Base-by-base conservation (phyloP, 2,329 filamentous ascomycete species). In the Arthrobotrys musiformis region DNA sequence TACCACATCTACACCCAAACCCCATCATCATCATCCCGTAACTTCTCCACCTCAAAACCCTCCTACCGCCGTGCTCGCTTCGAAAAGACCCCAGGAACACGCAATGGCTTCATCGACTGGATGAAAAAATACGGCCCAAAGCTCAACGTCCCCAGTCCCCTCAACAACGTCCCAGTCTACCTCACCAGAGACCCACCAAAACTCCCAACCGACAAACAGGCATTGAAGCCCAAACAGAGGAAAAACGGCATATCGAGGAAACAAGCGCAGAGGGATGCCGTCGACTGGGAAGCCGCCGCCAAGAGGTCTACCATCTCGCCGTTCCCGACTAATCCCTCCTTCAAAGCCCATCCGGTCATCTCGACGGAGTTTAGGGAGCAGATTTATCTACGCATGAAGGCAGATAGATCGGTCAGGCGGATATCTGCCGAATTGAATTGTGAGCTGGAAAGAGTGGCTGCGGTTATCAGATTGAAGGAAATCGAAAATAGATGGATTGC, bases 391-490 rank as follows among this genome's bases (percentile, higher is more conserved):
- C 89, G 96, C 13, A 89, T 89, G 78, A 82, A 84, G n/a, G 83
- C 89, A 13, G 90, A 90, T 75, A 86, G 90, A 83, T 89, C 91
- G 70, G 86, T 97, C 78, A 90, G 93, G 81, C 88, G 88, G 48
- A 92, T 96, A 19, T 94, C 92, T 82, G 91, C 91, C 0, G 88
- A 93, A 81, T 88, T 92, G 80, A 89, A 90, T 28, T 89, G 97
- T 24, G 93, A 95, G 81, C 91, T 97, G 84, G 89, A 92, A 81
- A 88, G 94, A 81, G 91, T 97, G 17, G 93, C 90, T 28, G 94
- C 94, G 22, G 92, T 97, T 19, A 91, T 97, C 74, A 87, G 94
- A 81, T 85, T 97, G 81, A 94, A 94, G 85, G 90, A 93, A 83
- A 86, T 97, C 79, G 93, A 97, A 85, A 93, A 91, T 85, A 86